phyloP scores from a whole-genome alignment of 148 eudicot species.

The Camellia japonica region DNA sequence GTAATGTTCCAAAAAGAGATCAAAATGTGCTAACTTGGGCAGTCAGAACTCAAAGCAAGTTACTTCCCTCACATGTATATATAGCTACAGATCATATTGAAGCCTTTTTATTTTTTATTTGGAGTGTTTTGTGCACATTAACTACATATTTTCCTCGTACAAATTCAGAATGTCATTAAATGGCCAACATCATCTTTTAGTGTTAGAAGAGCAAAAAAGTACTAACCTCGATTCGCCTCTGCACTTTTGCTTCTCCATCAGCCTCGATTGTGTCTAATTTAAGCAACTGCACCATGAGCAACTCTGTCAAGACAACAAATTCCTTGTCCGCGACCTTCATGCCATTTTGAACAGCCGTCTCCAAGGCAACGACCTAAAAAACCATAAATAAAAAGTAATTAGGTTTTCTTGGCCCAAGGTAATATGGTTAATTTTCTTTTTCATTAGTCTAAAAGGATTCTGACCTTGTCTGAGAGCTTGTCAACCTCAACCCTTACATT shows the following conservation, averaged over 20 bases:
- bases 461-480: constrained; percentile 24
- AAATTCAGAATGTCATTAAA: not conserved
- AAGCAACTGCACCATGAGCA: constrained; percentile 54
- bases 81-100: not conserved
- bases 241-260: constrained; percentile 51
- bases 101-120: not conserved
- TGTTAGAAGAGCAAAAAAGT: not conserved
- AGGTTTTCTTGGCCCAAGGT: not conserved
- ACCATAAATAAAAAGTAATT: not conserved
- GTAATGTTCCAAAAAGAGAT: constrained; percentile 1
- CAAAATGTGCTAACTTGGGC: not conserved
- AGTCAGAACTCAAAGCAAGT: not conserved
- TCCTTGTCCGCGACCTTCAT: constrained; percentile 18
- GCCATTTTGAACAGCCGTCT: constrained; percentile 11
- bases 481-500: constrained; percentile 20
- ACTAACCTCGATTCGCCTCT: constrained; percentile 52
- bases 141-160: not conserved
- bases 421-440: not conserved
- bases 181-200: not conserved
- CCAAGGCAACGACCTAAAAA: constrained; percentile 22
- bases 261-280: constrained; percentile 57
- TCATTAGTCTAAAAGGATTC: not conserved
- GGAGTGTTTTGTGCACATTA: not conserved
- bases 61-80: not conserved
- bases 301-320: constrained; percentile 34